Conservation (phyloP, 2,329 filamentous ascomycete species). For the Lachnellula arida region DNA sequence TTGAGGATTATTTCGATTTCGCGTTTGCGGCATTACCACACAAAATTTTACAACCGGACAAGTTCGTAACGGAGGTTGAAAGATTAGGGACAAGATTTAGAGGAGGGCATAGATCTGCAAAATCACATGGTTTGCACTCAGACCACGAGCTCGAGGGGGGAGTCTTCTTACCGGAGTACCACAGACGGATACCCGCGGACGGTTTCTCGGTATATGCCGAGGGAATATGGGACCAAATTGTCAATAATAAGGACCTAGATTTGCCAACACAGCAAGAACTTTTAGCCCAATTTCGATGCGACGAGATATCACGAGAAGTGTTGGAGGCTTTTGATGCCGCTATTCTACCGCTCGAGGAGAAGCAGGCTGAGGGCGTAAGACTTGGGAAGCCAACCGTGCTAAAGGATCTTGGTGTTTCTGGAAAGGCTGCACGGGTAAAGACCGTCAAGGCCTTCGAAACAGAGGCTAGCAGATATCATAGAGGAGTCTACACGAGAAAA, state of each 20-base stretch:
- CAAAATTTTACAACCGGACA: constrained; percentile 92
- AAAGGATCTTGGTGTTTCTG: constrained; percentile 66
- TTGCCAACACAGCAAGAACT: constrained; percentile 95
- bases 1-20: constrained; percentile 98
- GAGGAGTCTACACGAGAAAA: constrained; percentile 87
- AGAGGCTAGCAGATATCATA: constrained; percentile 92
- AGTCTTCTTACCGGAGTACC: constrained; percentile 89
- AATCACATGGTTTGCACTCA: constrained; percentile 52
- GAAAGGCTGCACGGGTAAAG: constrained; percentile 66
- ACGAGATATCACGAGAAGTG: constrained; percentile 91
- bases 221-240: constrained; percentile 97
- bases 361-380: constrained; percentile 69
- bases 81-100: constrained; percentile 78
- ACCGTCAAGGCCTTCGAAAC: constrained; percentile 81
- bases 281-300: constrained; percentile 93
- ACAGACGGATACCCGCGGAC: constrained; percentile 91
- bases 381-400: constrained; percentile 72
- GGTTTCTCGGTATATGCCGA: constrained; percentile 93
- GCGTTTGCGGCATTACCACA: constrained; percentile 93
- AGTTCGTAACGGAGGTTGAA: constrained; percentile 76
- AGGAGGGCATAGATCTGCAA: constrained; percentile 69
- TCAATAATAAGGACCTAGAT: constrained; percentile 97
- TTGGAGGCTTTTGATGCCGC: constrained; percentile 75
- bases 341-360: constrained; percentile 80
- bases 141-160: constrained; percentile 74